A percentile compares a stretch with the other conserved stretches of the same genome.
These are phyloP conservation scores for Coccomyxa subellipsoidea DNA, from an alignment of 163 green algal genomes.

Conservation along the genomic window DNA sequence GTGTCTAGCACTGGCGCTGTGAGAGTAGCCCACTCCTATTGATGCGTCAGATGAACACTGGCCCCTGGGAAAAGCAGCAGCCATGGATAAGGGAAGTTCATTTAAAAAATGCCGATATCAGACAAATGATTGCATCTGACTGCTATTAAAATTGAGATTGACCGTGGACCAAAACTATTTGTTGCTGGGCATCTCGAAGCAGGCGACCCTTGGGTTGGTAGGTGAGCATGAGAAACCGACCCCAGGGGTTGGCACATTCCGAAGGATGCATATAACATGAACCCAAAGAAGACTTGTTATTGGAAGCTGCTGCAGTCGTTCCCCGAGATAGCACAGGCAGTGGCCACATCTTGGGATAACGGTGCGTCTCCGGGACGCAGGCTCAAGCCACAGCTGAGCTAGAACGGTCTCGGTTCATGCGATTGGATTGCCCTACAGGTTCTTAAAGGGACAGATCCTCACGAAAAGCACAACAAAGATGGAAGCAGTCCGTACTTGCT, in stretches of 20 bases:
- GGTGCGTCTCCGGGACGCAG: neutral
- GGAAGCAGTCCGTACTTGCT: neutral
- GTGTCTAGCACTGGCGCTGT: neutral
- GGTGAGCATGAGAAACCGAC: neutral
- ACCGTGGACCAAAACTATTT: too few relatives aligned
- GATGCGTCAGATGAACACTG: constrained; percentile 8
- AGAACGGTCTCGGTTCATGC: too few relatives aligned
- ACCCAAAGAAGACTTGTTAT: neutral
- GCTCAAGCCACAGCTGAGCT: neutral
- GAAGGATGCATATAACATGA: neutral
- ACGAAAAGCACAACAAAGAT: neutral
- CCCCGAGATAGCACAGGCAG: neutral
- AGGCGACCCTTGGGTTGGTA: neutral
- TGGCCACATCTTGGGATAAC: neutral
- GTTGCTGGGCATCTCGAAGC: too few relatives aligned
- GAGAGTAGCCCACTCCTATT: neutral
- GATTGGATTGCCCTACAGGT: neutral
- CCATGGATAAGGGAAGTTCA: neutral
- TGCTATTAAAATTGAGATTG: neutral
- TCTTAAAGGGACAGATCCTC: neutral
- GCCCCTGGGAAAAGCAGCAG: neutral
- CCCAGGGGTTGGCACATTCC: neutral
- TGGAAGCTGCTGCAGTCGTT: neutral
- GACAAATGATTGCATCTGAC: neutral
- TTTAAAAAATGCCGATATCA: neutral